Evolutionary conservation across 164 flowering plant genomes (phyloP).

Genomic region (Tetrastigma voinierianum): DNA sequence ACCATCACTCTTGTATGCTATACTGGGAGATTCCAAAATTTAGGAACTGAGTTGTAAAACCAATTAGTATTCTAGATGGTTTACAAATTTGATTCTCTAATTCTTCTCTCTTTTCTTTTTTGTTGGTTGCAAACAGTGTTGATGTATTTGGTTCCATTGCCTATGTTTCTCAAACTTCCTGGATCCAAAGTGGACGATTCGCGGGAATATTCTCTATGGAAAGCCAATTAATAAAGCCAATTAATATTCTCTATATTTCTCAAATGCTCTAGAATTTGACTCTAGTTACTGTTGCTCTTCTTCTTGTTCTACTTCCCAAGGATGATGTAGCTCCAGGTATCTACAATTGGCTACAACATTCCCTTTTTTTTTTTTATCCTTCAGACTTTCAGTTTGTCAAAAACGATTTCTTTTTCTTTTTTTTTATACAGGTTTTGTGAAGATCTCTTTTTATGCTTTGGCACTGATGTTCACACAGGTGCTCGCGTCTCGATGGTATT

Average conservation of each 20-base stretch:
- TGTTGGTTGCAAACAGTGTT: too few relatives aligned
- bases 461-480: constrained; percentile 54
- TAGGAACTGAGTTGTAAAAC: constrained; percentile 59
- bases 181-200: too few relatives aligned
- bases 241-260: too few relatives aligned
- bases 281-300: constrained; percentile 54
- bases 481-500: constrained; percentile 60
- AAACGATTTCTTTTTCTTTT: neutral
- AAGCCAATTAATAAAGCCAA: too few relatives aligned
- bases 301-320: constrained; percentile 61
- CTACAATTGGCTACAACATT: neutral
- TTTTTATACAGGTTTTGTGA: constrained; percentile 64
- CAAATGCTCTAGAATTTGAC: constrained; percentile 74
- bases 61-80: neutral
- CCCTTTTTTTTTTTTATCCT: constrained; percentile 5
- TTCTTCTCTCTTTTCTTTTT: too few relatives aligned
- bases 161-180: too few relatives aligned
- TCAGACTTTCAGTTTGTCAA: neutral
- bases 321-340: constrained; percentile 64
- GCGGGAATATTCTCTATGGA: too few relatives aligned
- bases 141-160: too few relatives aligned
- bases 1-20: constrained; percentile 70
- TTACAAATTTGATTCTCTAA: too few relatives aligned
- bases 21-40: constrained; percentile 79
- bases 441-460: constrained; percentile 82